Base-by-base conservation (phyloP, 495 filamentous ascomycete genomes). In the Trichocladium antarcticum region DNA sequence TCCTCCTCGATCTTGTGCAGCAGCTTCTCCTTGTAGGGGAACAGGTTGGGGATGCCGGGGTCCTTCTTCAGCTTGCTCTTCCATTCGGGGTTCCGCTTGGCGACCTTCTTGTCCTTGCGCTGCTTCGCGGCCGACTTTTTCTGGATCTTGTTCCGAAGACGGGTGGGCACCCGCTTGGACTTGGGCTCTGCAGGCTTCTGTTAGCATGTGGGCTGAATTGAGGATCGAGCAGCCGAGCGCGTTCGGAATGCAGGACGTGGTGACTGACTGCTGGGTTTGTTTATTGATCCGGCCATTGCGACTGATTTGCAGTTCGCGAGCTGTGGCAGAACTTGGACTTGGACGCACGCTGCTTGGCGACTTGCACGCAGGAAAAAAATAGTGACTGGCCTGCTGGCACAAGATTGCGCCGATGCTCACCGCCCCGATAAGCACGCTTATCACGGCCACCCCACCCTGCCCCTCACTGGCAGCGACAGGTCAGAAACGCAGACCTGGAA, bases 31-130 rank as follows among this genome's bases (percentile, higher is more conserved):
- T 98, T 98, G 77, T 89, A 95, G 11, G 92, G 92, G 70, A 95
- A 98, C 21, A 95, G 76, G 61, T 95, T 98, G 42, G 92, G 92
- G 44, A 98, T 96, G 49, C 90, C 90, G 32, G 89, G 88, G 63
- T 95, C 90, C 69, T 97, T 97, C 79, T 94, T 96, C 49, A 94
- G 64, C 64, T 85, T 83, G 54, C 85, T 90, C 50, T 81, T 78
- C 83, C 90, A 95, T 83, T 95, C 78, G 16, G 93, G 93, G 66
- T 96, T 93, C 80, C 89, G 85, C 71, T 95, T 97, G 20, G 84
- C 89, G 39, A 78, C 69, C 74, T 95, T 96, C 57, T 78, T 84
- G 40, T 77, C 69, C 71, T 98, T 98, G 57, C 83, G 78, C 66
- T 93, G 84, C 72, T 98, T 98, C 37, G 85, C 80, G 55, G 83